Percentiles rank a stretch among this genome's conserved stretches.
These are phyloP conservation scores for Ammopiptanthus mongolicus DNA, from an alignment of 306 rosid genomes.

Conservation along the genomic window DNA sequence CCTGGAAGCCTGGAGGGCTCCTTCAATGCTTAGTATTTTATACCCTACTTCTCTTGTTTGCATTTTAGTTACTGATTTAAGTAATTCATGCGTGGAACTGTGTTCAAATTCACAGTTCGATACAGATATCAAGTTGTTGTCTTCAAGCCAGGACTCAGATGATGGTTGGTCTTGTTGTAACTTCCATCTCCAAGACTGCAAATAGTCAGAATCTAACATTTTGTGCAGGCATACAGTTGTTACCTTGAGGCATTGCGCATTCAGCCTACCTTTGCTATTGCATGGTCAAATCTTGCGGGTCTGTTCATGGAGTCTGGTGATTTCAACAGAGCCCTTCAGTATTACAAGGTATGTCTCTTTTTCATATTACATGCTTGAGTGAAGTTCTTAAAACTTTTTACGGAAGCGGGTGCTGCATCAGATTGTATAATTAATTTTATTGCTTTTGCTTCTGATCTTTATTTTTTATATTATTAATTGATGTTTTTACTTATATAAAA, in stretches of 20 bases:
- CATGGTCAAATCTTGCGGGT: constrained; percentile 99
- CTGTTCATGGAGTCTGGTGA: constrained; percentile 98
- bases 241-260: constrained; percentile 95
- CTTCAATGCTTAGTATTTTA: constrained; percentile 51
- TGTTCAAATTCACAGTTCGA: constrained; percentile 68
- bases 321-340: constrained; percentile 90
- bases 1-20: constrained; percentile 39
- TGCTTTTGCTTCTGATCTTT: not conserved
- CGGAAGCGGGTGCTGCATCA: not conserved
- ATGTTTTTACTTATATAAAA: not conserved
- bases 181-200: constrained; percentile 79
- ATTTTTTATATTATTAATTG: not conserved
- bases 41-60: constrained; percentile 41
- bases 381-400: not conserved
- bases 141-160: constrained; percentile 84
- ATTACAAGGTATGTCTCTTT: constrained; percentile 62
- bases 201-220: constrained; percentile 93
- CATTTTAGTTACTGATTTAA: constrained; percentile 71
- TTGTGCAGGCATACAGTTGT: constrained; percentile 99
- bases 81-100: constrained; percentile 80
- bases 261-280: constrained; percentile 94
- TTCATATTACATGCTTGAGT: not conserved
- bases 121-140: constrained; percentile 79
- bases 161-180: constrained; percentile 88
- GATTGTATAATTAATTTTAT: not conserved